Evolutionary conservation across 331 rosid genomes (phyloP).

Genomic region (Quercus phellos): DNA sequence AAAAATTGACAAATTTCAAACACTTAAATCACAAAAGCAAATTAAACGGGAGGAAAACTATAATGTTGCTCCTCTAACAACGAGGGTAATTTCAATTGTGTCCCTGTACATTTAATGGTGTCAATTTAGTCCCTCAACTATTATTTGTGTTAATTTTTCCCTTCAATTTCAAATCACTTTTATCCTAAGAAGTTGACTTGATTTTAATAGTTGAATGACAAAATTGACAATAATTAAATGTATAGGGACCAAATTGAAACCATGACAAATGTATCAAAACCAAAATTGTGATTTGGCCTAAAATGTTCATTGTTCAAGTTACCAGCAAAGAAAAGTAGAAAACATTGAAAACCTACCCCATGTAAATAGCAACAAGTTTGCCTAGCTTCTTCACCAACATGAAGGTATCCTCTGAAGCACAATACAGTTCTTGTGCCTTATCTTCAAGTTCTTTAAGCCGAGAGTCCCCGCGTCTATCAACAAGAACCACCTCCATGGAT

Average conservation of each 20-base stretch:
- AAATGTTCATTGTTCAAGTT: neutral
- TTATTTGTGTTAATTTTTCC: no score
- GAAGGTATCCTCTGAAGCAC: constrained; percentile 59
- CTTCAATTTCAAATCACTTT: no score
- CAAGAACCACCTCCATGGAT: constrained; percentile 80
- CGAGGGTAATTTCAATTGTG: no score
- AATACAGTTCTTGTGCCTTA: constrained; percentile 74
- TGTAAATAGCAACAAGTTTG: constrained; percentile 79
- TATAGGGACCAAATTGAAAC: neutral
- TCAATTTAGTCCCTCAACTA: no score
- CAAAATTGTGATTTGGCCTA: no score
- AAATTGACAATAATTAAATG: neutral
- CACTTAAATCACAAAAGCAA: neutral
- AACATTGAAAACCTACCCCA: constrained; percentile 62
- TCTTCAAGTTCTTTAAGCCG: constrained; percentile 82
- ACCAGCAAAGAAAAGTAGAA: neutral
- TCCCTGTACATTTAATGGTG: no score
- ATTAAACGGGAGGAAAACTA: no score
- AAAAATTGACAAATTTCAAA: constrained; percentile 19
- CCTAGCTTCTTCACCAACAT: constrained; percentile 84
- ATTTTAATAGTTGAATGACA: neutral
- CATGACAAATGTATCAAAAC: no score
- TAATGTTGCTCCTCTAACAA: no score
- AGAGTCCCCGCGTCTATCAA: constrained; percentile 65
- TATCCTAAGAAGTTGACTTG: no score